Base-by-base conservation (phyloP, 179 eudicot genomes). In the Corrigiola litoralis region DNA sequence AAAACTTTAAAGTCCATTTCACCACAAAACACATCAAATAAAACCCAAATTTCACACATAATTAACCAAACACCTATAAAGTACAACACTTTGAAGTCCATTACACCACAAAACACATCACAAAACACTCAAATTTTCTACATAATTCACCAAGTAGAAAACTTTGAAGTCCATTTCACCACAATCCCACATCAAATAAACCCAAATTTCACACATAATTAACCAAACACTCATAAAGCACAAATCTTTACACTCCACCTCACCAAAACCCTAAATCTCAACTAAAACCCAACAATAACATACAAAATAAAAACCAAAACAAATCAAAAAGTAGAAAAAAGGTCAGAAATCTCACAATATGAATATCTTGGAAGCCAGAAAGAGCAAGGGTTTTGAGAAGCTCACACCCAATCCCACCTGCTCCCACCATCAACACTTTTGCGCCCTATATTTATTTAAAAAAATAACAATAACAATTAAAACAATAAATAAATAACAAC, bases 401-500 rank as follows among this genome's bases (percentile, higher is more conserved):
- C 75, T 94, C 99, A 52, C 99, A 94, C 9, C 99, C 99, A 67
- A 94, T 90, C 24, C 99, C 99, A 73, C 99, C 99, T 58, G 99
- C 96, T 37, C 98, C 98, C 6, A 92, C 98, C 96, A 92, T 92
- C 29, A 92, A 80, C 76, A 89, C 95, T 75, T 85, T 86, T 10
- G 88, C 78, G 65, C 85, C 95, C 98, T 91, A 71, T n/a, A n/a
- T n/a, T n/a, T n/a, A 67, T 66, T 72, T 42, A n/a, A 28, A 28
- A 23, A 42, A 60, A 45, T 28, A 63, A 37, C 33, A 33, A 6
- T 13, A 17, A 34, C 28, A 38, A 52, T 10, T 25, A 1, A 5
- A 46, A 18, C n/a, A n/a, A n/a, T n/a, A n/a, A n/a, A n/a, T n/a
- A 37, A 32, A 4, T 1, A 29, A 1, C 23, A 20, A 60, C 14